These are phyloP conservation scores for Aegle marmelos DNA, from an alignment of 345 rosid species.

Conservation along the genomic window DNA sequence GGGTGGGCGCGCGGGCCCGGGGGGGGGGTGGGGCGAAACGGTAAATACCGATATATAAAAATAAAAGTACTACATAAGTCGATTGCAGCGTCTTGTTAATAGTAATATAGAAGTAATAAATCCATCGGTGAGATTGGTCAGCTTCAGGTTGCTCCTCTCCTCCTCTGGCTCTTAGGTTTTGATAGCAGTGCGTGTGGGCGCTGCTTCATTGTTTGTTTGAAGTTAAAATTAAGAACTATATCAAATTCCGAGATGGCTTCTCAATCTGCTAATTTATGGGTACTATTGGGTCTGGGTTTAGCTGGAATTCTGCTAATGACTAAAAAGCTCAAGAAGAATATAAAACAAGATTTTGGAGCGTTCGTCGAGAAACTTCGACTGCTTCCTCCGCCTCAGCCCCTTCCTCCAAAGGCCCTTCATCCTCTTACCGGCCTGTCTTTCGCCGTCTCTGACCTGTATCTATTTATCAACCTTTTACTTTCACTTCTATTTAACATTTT, in stretches of 20 bases:
- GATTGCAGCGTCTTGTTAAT: background rate
- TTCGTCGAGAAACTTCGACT: constrained; percentile 71
- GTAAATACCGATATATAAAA: background rate
- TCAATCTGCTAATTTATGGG: constrained; percentile 75
- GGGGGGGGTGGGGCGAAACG: background rate
- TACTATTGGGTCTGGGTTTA: constrained; percentile 73
- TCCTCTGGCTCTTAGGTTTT: constrained; percentile 3
- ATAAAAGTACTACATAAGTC: too few relatives aligned
- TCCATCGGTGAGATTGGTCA: too few relatives aligned
- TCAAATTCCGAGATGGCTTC: constrained; percentile 43
- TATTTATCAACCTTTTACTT: constrained; percentile 7
- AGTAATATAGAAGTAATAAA: background rate
- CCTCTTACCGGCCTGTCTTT: constrained; percentile 85
- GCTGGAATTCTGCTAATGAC: constrained; percentile 72
- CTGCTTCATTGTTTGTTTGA: background rate
- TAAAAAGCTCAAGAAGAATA: constrained; percentile 56
- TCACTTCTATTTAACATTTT: background rate
- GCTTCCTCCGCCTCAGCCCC: constrained; percentile 94
- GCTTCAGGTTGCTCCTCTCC: background rate
- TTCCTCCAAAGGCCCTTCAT: constrained; percentile 98
- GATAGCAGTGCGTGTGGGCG: background rate
- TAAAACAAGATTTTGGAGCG: constrained; percentile 89
- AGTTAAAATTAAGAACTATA: background rate
- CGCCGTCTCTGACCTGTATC: constrained; percentile 80
- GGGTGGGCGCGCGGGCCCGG: too few relatives aligned